Evolutionary conservation across 768 basidiomycete genomes (phyloP).

Genomic region (Mycena alexandri): DNA sequence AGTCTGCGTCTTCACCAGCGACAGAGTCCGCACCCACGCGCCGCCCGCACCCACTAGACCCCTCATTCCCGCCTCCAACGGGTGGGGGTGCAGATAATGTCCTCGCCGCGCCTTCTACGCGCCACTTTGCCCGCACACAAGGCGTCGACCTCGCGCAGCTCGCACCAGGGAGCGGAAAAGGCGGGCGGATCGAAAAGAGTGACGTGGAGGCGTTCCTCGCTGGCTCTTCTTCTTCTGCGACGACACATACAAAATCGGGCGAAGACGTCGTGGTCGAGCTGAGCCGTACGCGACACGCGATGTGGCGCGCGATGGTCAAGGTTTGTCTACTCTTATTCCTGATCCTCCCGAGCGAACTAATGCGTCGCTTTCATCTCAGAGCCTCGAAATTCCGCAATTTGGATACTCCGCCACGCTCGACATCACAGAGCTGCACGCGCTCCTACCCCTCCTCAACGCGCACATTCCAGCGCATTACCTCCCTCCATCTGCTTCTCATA

Average conservation of each 20-base stretch:
- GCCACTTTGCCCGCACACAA: slow-evolving; percentile 78
- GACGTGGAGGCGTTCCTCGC: slow-evolving; percentile 78
- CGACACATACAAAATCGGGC: slow-evolving; percentile 16
- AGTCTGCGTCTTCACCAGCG: slow-evolving; percentile 1
- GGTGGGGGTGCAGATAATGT: slow-evolving; percentile 48
- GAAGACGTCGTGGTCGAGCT: slow-evolving; percentile 77
- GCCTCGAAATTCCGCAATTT: slow-evolving; percentile 88
- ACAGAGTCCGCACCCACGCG: slow-evolving; percentile 27
- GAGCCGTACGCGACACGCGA: slow-evolving; percentile 80
- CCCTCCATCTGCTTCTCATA: slow-evolving; percentile 39
- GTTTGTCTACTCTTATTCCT: slow-evolving; percentile 49
- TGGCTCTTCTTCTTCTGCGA: slow-evolving; percentile 35
- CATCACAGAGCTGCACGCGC: slow-evolving; percentile 73
- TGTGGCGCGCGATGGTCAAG: slow-evolving; percentile 94
- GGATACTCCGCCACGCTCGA: slow-evolving; percentile 86
- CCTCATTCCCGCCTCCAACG: slow-evolving; percentile 33
- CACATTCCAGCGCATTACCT: slow-evolving; percentile 75
- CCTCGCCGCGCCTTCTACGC: slow-evolving; percentile 82
- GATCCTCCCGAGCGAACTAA: background rate
- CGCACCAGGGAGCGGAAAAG: slow-evolving; percentile 78
- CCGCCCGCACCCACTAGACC: slow-evolving; percentile 55
- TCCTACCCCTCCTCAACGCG: slow-evolving; percentile 74
- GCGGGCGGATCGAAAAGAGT: slow-evolving; percentile 78
- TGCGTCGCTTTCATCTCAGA: slow-evolving; percentile 55
- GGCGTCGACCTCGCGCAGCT: slow-evolving; percentile 70